Evolutionary conservation across 164 flowering plant species (phyloP).

Genomic region (Liquidambar formosana): DNA sequence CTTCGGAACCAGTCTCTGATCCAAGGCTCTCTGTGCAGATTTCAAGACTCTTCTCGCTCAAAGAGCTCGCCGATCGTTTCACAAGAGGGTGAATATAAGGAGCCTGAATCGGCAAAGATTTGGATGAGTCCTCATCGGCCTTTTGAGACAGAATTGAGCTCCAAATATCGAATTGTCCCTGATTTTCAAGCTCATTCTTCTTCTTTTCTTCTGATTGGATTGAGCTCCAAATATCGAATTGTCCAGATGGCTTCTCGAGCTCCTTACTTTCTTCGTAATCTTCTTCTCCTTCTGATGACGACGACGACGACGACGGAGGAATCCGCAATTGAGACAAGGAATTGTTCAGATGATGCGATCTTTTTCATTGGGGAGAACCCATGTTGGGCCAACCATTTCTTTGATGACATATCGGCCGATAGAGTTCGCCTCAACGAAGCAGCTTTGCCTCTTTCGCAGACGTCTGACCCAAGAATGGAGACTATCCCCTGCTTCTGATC

Average conservation of each 20-base stretch:
- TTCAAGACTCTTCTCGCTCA: conserved; percentile 70
- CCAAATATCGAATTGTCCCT: conserved; percentile 43
- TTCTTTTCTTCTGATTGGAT: conserved; percentile 16
- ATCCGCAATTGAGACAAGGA: conserved; percentile 8
- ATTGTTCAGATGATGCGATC: conserved; percentile 33
- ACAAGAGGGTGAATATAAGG: conserved; percentile 74
- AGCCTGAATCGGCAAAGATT: conserved; percentile 13
- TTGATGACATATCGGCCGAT: conserved; percentile 74
- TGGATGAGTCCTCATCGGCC: conserved; percentile 11
- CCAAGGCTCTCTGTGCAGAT: conserved; percentile 93
- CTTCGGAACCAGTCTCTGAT: conserved; percentile 88
- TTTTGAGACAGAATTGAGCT: conserved; percentile 46
- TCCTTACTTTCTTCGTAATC: conserved; percentile 5
- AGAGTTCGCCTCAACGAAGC: conserved; percentile 56
- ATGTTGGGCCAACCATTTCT: conserved; percentile 47
- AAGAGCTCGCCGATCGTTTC: conserved; percentile 45
- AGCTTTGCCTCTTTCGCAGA: conserved; percentile 14
- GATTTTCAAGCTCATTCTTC: conserved; percentile 17
- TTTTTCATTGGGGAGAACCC: conserved; percentile 40
- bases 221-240: conserved; percentile 10
- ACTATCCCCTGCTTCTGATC: conserved; percentile 49
- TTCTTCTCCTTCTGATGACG: conserved; percentile 21
- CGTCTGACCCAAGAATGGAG: conserved; percentile 48
- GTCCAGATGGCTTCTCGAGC: background rate
- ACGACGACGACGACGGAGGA: conserved; percentile 22